phyloP scores from a whole-genome alignment of 2,329 filamentous ascomycete species.

The Aspergillus sp. region DNA sequence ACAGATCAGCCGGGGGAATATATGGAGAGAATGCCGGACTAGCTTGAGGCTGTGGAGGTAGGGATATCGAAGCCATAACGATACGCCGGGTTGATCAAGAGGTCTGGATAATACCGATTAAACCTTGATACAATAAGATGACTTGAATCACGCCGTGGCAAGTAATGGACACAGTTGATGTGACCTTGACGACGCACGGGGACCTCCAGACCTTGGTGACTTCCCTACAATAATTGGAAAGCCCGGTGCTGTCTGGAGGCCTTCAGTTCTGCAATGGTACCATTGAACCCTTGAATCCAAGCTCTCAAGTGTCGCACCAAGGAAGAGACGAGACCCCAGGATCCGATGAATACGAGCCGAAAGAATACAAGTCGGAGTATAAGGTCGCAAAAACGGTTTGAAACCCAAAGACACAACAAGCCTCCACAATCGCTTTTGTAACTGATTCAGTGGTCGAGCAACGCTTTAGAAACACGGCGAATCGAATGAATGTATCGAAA shows the following conservation, averaged over 20 bases:
- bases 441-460: not conserved
- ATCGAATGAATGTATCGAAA: constrained; percentile 7
- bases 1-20: constrained; percentile 25
- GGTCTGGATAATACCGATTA: not conserved
- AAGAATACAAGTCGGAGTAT: not conserved
- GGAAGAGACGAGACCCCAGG: not conserved
- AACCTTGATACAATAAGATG: constrained; percentile 7
- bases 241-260: constrained; percentile 30
- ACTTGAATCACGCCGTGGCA: constrained; percentile 9
- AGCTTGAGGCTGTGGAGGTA: constrained; percentile 34
- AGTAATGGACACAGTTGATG: constrained; percentile 14
- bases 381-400: constrained; percentile 7
- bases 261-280: constrained; percentile 23
- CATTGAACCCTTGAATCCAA: constrained; percentile 21
- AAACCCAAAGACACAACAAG: constrained; percentile 1
- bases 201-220: constrained; percentile 32
- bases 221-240: constrained; percentile 28
- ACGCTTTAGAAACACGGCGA: not conserved
- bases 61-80: constrained; percentile 41
- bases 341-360: not conserved
- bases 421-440: not conserved
- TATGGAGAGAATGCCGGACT: constrained; percentile 30
- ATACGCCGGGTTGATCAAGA: constrained; percentile 9
- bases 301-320: constrained; percentile 7
- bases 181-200: constrained; percentile 25